Evolutionary conservation across 2,329 filamentous ascomycete species (phyloP).

Genomic region (Microdochium bolleyi): DNA sequence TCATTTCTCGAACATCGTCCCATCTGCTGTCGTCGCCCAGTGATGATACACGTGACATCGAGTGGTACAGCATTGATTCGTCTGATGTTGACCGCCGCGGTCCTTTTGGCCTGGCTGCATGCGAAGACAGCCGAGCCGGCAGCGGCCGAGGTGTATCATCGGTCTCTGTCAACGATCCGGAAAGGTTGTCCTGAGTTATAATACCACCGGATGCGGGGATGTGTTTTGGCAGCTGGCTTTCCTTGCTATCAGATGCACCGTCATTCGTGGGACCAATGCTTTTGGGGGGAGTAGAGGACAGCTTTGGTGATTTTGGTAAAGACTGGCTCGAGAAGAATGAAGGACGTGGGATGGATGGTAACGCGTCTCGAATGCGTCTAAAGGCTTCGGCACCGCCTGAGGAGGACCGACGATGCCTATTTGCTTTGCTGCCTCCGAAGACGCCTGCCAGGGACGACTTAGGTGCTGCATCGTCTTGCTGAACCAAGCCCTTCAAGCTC

Average conservation of each 20-base stretch:
- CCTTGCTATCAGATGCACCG: slow-evolving; percentile 1
- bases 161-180: background rate
- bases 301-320: background rate
- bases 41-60: slow-evolving; percentile 70
- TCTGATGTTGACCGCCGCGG: slow-evolving; percentile 64
- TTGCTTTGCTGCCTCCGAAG: slow-evolving; percentile 27
- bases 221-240: background rate
- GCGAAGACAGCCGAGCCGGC: slow-evolving; percentile 3
- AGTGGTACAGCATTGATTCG: slow-evolving; percentile 69
- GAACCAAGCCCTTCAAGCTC: slow-evolving; percentile 27
- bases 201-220: background rate
- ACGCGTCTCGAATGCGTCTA: slow-evolving; percentile 45
- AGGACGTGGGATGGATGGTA: slow-evolving; percentile 47
- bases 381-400: slow-evolving; percentile 50
- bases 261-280: background rate
- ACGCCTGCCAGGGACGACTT: slow-evolving; percentile 34
- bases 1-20: slow-evolving; percentile 71
- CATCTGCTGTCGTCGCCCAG: slow-evolving; percentile 79
- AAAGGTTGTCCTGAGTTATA: background rate
- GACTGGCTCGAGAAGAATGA: slow-evolving; percentile 27
- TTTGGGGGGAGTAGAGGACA: background rate
- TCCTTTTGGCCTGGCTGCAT: slow-evolving; percentile 17
- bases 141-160: slow-evolving; percentile 8
- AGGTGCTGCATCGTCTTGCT: slow-evolving; percentile 18
- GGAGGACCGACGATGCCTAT: slow-evolving; percentile 38